phyloP scores from a whole-genome alignment of 2,329 filamentous ascomycete genomes.

The Albophoma yamanashiensis region DNA sequence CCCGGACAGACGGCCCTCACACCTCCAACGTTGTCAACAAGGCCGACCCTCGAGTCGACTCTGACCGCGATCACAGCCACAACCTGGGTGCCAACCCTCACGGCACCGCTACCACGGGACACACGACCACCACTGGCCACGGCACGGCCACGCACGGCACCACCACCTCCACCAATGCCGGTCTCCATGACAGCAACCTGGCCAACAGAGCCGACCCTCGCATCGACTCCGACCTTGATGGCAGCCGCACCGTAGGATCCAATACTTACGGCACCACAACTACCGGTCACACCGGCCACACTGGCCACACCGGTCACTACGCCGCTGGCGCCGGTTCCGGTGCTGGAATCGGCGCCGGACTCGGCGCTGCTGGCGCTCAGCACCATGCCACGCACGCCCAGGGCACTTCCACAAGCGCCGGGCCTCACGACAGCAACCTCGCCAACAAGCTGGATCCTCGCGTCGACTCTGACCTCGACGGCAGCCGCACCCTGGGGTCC shows the following conservation, averaged over 20 bases:
- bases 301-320: slow-evolving; percentile 5
- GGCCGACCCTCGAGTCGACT: slow-evolving; percentile 42
- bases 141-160: slow-evolving; percentile 6
- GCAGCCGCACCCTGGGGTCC: slow-evolving; percentile 16
- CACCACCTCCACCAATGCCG: slow-evolving; percentile 14
- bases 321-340: slow-evolving; percentile 24
- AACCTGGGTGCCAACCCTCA: slow-evolving; percentile 21
- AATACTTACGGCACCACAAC: slow-evolving; percentile 14
- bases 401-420: slow-evolving; percentile 14
- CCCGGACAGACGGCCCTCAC: slow-evolving; percentile 31
- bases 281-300: not conserved
- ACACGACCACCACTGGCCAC: slow-evolving; percentile 16
- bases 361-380: not conserved
- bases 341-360: not conserved
- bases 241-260: slow-evolving; percentile 16
- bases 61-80: slow-evolving; percentile 30
- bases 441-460: slow-evolving; percentile 42
- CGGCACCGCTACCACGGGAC: slow-evolving; percentile 13
- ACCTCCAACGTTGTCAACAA: slow-evolving; percentile 35
- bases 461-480: slow-evolving; percentile 41
- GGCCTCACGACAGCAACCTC: slow-evolving; percentile 33
- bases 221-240: slow-evolving; percentile 40
- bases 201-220: slow-evolving; percentile 42
- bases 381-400: slow-evolving; percentile 1
- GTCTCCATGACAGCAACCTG: slow-evolving; percentile 33